A percentile compares a stretch with the other conserved stretches of the same genome.
Evolutionary conservation across 1,139 yeast genomes (phyloP).

Genomic region (Meyerozyma smithsonii): DNA sequence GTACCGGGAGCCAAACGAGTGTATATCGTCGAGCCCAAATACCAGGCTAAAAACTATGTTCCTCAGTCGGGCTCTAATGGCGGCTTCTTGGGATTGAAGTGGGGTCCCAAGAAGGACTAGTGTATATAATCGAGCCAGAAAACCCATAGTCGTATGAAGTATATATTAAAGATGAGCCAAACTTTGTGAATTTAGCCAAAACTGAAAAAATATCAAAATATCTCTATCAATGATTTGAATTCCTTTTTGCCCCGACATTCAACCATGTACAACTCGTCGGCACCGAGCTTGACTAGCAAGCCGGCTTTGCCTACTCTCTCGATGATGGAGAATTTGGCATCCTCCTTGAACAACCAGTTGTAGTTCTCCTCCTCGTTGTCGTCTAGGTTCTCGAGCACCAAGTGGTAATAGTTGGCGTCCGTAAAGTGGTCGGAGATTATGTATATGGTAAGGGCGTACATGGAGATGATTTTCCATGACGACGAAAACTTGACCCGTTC

Average conservation of each 20-base stretch:
- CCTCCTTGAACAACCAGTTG: constrained; percentile 35
- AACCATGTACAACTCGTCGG: constrained; percentile 35
- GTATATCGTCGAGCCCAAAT: constrained; percentile 66
- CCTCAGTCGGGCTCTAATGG: constrained; percentile 29
- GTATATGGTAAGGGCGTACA: constrained; percentile 31
- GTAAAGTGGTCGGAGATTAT: constrained; percentile 24
- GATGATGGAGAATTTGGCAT: constrained; percentile 24
- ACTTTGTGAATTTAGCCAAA: not conserved
- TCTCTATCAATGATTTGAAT: constrained; percentile 30
- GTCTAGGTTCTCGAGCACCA: constrained; percentile 20
- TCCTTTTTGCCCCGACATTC: constrained; percentile 46
- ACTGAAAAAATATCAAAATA: constrained; percentile 19
- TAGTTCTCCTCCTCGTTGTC: constrained; percentile 13
- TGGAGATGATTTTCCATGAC: constrained; percentile 41
- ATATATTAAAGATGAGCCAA: not conserved
- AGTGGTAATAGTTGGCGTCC: constrained; percentile 25
- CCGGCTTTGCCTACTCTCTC: constrained; percentile 46
- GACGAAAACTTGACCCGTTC: constrained; percentile 30
- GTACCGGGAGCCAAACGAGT: constrained; percentile 66
- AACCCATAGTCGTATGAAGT: not conserved
- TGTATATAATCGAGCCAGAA: constrained; percentile 1
- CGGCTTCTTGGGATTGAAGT: constrained; percentile 75
- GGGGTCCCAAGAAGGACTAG: constrained; percentile 70
- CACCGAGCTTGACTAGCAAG: constrained; percentile 30
- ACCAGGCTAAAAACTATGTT: constrained; percentile 32